Evolutionary conservation across 2,329 filamentous ascomycete genomes (phyloP), one percentile per base, ranked within the genome.

Genomic region (Blumeria hordei): DNA sequence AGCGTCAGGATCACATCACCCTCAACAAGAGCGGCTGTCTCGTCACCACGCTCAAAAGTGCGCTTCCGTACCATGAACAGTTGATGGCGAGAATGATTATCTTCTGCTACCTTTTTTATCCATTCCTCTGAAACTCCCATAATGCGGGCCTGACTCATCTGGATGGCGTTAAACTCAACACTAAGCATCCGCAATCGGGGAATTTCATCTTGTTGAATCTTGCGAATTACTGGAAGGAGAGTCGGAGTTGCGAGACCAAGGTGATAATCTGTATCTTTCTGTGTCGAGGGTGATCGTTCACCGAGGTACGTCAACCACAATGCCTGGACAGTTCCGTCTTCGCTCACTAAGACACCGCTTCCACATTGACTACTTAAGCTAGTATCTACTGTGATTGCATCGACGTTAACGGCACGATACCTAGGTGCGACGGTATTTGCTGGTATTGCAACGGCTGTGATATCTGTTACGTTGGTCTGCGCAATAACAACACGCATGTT

Each of bases 41-140:
- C 75, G 21, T 77, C 77, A 49, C 78, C 69, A 12, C 76, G 73
- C 67, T 81, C 78, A 62, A 81, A 81, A 0, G 77, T 80, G 50
- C 94, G 82, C 70, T 98, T 98, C 63, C 87, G 83, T 34, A 98
- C 87, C 85, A 98, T 95, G 72, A 98, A 98, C 39, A 98, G 77
- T 69, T 98, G 92, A 65, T 98, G 92, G 56, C 88, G 85, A 53
- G 92, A 82, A 41, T 86, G 84, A 67, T 98, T 95, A 58, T 87
- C 86, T 60, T 81, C 74, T 54, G 92, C 82, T 1, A 95, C 90
- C 67, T 87, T 84, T 62, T 85, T 76, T 62, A 98, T 94, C 92
- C 90, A 96, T 58, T 93, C 83, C 63, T 96, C 88, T 0, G 85
- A 86, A 0, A 96, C 87, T 9, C 92, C 92, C 88, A 98, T 96